Percentiles rank a stretch among this genome's conserved stretches.
phyloP scores from a whole-genome alignment of 2,329 filamentous ascomycete species.

The Pestalotiopsis sp. region DNA sequence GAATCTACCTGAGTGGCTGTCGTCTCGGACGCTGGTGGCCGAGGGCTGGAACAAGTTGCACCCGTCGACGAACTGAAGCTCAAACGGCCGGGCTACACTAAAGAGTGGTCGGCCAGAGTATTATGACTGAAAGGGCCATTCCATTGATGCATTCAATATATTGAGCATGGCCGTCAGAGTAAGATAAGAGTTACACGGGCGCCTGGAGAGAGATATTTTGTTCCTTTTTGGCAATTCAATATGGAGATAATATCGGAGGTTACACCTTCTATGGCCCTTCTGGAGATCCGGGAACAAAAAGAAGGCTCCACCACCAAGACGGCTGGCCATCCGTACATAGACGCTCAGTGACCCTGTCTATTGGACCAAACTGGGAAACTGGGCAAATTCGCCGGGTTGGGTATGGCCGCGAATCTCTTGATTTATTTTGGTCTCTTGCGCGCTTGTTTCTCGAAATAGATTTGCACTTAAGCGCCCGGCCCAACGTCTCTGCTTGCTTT shows the following conservation, averaged over 20 bases:
- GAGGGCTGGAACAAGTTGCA: background rate
- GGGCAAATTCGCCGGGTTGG: slow-evolving; percentile 3
- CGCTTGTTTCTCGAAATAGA: slow-evolving; percentile 7
- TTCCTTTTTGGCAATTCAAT: background rate
- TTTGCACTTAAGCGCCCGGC: slow-evolving; percentile 10
- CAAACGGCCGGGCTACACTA: background rate
- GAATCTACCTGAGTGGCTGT: background rate
- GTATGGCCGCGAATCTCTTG: background rate
- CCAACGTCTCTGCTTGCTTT: background rate
- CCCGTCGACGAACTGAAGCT: background rate
- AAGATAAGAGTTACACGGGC: background rate
- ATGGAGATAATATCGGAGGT: background rate
- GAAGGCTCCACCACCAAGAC: background rate
- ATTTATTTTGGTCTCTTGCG: slow-evolving; percentile 11
- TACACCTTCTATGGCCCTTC: background rate
- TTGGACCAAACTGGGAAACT: background rate
- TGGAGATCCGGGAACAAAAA: background rate
- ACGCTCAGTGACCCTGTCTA: background rate
- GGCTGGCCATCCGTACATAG: background rate
- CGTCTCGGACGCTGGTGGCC: background rate
- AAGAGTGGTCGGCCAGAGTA: background rate
- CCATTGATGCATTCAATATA: too few relatives aligned
- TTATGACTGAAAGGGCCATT: too few relatives aligned
- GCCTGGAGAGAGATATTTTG: background rate
- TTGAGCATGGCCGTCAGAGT: background rate